These are phyloP conservation scores for Mycena epipterygia DNA, from an alignment of 768 basidiomycete species.

Conservation along the genomic window DNA sequence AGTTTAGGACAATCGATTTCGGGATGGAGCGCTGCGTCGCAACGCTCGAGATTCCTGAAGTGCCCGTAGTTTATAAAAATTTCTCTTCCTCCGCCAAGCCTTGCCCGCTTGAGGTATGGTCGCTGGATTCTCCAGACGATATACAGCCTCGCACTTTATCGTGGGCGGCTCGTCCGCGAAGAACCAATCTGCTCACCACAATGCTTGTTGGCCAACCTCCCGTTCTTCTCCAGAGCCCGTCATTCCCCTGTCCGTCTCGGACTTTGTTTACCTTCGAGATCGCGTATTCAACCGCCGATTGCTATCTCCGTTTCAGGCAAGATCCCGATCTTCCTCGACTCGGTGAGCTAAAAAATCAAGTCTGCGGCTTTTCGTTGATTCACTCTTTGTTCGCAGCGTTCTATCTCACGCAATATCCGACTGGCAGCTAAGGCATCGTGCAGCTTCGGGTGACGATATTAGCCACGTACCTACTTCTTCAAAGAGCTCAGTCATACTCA, in stretches of 20 bases:
- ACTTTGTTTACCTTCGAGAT: slow-evolving; percentile 7
- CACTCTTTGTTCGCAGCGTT: not conserved
- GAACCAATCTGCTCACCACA: not conserved
- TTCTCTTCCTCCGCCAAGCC: not conserved
- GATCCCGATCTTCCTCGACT: slow-evolving; percentile 15
- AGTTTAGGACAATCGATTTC: slow-evolving; percentile 35
- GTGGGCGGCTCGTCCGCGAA: not conserved
- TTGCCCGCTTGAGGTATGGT: not conserved
- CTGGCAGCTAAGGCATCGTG: not conserved
- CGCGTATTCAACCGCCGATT: not conserved
- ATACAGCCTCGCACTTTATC: not conserved
- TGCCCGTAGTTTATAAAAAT: not conserved
- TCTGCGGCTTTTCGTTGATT: not conserved
- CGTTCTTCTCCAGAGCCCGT: not conserved
- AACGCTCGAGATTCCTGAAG: slow-evolving; percentile 10
- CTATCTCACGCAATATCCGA: slow-evolving; percentile 7
- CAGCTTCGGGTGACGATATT: too few relatives aligned
- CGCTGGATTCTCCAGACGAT: not conserved
- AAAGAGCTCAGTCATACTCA: too few relatives aligned
- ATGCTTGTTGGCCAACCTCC: not conserved
- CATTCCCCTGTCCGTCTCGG: not conserved
- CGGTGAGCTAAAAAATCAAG: not conserved
- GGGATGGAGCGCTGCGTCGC: slow-evolving; percentile 29
- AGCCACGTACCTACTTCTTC: too few relatives aligned
- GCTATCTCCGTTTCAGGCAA: slow-evolving; percentile 16